Evolutionary conservation across 345 rosid genomes (phyloP).

Genomic region (Carallia brachiata): DNA sequence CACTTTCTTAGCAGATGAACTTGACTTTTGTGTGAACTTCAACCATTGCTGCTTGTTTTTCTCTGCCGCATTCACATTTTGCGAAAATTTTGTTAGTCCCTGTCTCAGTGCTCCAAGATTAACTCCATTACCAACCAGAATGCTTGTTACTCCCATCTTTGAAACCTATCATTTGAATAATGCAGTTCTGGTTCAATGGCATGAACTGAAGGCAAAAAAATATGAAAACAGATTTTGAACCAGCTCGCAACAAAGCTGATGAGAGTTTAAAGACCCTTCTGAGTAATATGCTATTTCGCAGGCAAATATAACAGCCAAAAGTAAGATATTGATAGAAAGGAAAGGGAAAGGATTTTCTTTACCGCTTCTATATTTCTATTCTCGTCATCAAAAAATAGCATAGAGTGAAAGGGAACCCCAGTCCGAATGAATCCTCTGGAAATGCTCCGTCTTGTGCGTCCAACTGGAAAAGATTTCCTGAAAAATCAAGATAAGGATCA

Average conservation of each 20-base stretch:
- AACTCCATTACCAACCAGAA: constrained; percentile 48
- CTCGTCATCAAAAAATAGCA: constrained; percentile 57
- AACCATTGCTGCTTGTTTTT: constrained; percentile 67
- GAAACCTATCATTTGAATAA: constrained; percentile 32
- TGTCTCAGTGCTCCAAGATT: constrained; percentile 72
- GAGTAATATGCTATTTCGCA: not conserved
- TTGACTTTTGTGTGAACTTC: constrained; percentile 50
- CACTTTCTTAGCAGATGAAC: constrained; percentile 40
- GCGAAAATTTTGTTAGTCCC: constrained; percentile 64
- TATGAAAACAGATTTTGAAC: not conserved
- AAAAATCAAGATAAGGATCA: not conserved
- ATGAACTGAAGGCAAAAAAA: not conserved
- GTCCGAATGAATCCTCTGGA: constrained; percentile 40
- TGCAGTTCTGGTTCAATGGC: not conserved
- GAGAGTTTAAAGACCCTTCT: not conserved
- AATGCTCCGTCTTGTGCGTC: constrained; percentile 53
- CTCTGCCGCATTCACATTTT: constrained; percentile 43
- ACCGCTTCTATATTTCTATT: constrained; percentile 42
- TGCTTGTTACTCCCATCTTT: constrained; percentile 42
- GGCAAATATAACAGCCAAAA: not conserved
- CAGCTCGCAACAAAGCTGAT: not conserved
- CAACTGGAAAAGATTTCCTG: constrained; percentile 51
- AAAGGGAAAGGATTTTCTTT: constrained; percentile 2
- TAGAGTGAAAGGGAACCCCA: constrained; percentile 40
- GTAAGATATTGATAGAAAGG: not conserved